A percentile compares a stretch with the other conserved stretches of the same genome.
Conservation (phyloP, 2,329 filamentous ascomycete genomes). For the Ophiostoma pallidulum region DNA sequence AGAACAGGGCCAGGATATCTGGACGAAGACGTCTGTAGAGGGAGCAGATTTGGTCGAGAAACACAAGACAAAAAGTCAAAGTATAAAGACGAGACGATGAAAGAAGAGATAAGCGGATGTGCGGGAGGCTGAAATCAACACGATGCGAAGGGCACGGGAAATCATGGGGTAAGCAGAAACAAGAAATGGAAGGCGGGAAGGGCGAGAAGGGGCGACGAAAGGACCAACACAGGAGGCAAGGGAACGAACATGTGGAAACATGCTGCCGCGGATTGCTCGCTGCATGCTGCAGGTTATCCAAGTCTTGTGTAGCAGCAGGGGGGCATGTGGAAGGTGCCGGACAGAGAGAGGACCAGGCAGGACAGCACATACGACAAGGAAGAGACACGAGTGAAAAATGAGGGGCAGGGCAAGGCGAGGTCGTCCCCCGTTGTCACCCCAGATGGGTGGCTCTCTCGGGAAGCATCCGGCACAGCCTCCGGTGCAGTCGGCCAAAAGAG, state of each 20-base stretch:
- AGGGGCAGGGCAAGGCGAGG: neutral
- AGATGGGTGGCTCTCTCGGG: no score
- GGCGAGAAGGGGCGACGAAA: neutral
- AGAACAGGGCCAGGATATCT: neutral
- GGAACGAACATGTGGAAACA: slow-evolving; percentile 1
- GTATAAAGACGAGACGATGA: neutral
- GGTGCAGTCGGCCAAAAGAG: neutral
- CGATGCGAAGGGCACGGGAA: slow-evolving; percentile 2
- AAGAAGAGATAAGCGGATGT: neutral
- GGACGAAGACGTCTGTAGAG: neutral
- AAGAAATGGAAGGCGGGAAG: neutral
- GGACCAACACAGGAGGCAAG: neutral
- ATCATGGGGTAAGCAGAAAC: slow-evolving; percentile 2
- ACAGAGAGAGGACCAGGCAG: no score
- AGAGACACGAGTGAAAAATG: neutral
- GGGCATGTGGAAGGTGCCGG: neutral
- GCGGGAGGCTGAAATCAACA: neutral
- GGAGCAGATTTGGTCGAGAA: neutral
- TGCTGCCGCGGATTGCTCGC: slow-evolving; percentile 8
- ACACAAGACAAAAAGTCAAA: neutral
- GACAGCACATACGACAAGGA: neutral
- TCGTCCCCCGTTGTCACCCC: neutral
- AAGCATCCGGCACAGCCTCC: slow-evolving; percentile 11
- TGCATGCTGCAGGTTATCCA: slow-evolving; percentile 3
- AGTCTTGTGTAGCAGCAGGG: slow-evolving; percentile 3